Base-by-base conservation (phyloP, 495 filamentous ascomycete species). In the Xylaria palmicola region DNA sequence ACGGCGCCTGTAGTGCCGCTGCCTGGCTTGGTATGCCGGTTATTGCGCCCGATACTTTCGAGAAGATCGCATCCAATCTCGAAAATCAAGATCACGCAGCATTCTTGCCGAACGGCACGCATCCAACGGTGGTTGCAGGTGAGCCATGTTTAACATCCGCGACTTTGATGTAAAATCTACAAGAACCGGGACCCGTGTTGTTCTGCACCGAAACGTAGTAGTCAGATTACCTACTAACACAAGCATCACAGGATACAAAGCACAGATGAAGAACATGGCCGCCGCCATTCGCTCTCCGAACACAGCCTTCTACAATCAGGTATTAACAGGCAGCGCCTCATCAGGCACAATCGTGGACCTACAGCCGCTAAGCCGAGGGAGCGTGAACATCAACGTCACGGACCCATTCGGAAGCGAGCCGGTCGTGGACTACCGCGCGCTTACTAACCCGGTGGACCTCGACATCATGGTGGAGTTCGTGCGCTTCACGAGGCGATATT, bases 361-460 rank as follows among this genome's bases (percentile, higher is more conserved):
- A 34, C 77, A 81, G 57, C 77, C 80, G 1, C 64, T 81, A 0
- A 75, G 71, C 40, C 73, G 80, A 3, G 79, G 80, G 17, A 80
- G 72, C 0, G 72, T 83, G 24, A 74, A 74, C 53, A 74, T 83
- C 58, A 71, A 83, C 73, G 51, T 66, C 0, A 27, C 64, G 4
- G 69, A 75, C 58, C 77, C 76, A 7, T 63, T 67, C 29, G 65
- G 65, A 37, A 59, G 67, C 3, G 71, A 72, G 44, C 79, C 79
- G 0, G 43, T 77, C 0, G 75, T 82, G 9, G 80, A 83, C 69
- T 81, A 79, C 55, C 73, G 79, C 37, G 74, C 75, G 7, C 72
- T 83, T 12, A 65, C 65, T n/a, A 83, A 83, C 60, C 78, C 79
- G 13, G 66, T 83, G 10, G 80, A 83, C 57, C 47, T 72, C 3